phyloP scores from a whole-genome alignment of 768 basidiomycete species.

The Mycena maculata region DNA sequence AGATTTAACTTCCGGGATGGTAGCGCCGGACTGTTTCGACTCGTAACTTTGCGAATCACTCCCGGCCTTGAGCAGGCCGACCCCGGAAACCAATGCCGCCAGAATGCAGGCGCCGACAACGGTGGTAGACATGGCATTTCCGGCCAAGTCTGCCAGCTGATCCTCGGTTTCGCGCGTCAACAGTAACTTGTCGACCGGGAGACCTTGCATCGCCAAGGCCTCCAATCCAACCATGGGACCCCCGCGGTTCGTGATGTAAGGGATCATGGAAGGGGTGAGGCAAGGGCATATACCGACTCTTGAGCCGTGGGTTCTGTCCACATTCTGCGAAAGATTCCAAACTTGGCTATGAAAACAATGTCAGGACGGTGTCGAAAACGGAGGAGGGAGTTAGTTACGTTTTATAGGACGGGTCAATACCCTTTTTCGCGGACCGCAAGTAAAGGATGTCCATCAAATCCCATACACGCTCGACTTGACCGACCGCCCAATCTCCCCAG shows the following conservation, averaged over 20 bases:
- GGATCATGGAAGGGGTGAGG: slow-evolving; percentile 96
- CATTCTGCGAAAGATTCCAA: slow-evolving; percentile 98
- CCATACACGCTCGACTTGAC: slow-evolving; percentile 95
- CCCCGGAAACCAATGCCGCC: slow-evolving; percentile 78
- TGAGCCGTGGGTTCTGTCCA: slow-evolving; percentile 89
- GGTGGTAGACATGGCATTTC: slow-evolving; percentile 98
- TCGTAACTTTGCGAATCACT: slow-evolving; percentile 77
- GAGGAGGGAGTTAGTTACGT: slow-evolving; percentile 60
- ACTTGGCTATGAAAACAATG: slow-evolving; percentile 66
- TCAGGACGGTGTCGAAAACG: slow-evolving; percentile 26
- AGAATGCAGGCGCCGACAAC: slow-evolving; percentile 93
- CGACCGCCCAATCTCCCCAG: slow-evolving; percentile 95
- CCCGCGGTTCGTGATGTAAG: slow-evolving; percentile 94
- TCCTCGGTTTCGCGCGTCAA: slow-evolving; percentile 95
- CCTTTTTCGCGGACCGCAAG: slow-evolving; percentile 82
- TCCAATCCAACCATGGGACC: slow-evolving; percentile 96
- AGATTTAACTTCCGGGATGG: slow-evolving; percentile 44
- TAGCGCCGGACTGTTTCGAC: slow-evolving; percentile 60
- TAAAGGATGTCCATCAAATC: slow-evolving; percentile 94
- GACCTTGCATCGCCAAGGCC: slow-evolving; percentile 92
- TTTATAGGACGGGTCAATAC: slow-evolving; percentile 89
- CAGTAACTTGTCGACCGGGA: slow-evolving; percentile 91
- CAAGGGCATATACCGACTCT: slow-evolving; percentile 90
- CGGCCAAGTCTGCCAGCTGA: slow-evolving; percentile 92
- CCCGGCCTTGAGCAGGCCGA: slow-evolving; percentile 74